Base-by-base conservation (phyloP, 2,329 filamentous ascomycete genomes). In the Alternaria sp. region DNA sequence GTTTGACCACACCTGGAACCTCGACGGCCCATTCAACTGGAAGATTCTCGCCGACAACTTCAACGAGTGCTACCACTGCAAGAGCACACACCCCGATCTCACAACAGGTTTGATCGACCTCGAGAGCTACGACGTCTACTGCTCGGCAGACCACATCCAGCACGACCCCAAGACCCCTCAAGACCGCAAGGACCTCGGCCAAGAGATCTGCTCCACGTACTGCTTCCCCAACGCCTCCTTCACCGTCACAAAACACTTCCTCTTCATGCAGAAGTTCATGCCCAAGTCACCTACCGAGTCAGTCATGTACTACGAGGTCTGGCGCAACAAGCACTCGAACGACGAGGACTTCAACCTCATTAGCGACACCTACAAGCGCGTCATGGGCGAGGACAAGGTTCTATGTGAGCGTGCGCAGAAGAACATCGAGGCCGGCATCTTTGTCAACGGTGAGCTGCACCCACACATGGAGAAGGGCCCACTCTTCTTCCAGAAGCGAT, bases 41-140 rank as follows among this genome's bases (percentile, higher is more conserved):
- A 78, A 78, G 64, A 76, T 76, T 28, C 65, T 77, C 12, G 71
- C 75, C 14, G 88, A 90, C 72, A 89, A 90, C 79, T 90, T 88
- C 81, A 90, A 90, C 73, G 87, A 88, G 73, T 90, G 87, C 73
- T 90, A 90, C 69, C 87, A 89, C 79, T 89, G 87, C 80, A 84
- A 84, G 55, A 86, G 84, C 1, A 84, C 87, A 2, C 87, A 89
- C 68, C 87, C 88, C 3, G 86, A 87, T 61, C 85, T 89, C 30
- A 82, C 85, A 26, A 82, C 85, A 5, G 70, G 67, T 45, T 81
- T 89, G n/a, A 83, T 87, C 47, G 85, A 89, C 63, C 82, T 89
- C 43, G 82, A 84, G 61, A 84, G 84, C 4, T 89, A 89, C 77
- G 70, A 72, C 33, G 76, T 79, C 26, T 63, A 77, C 58, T 71